A percentile compares a stretch with the other conserved stretches of the same genome.
Conservation (phyloP, 2,329 filamentous ascomycete species). For the Phaeosphaeriaceae sp. region DNA sequence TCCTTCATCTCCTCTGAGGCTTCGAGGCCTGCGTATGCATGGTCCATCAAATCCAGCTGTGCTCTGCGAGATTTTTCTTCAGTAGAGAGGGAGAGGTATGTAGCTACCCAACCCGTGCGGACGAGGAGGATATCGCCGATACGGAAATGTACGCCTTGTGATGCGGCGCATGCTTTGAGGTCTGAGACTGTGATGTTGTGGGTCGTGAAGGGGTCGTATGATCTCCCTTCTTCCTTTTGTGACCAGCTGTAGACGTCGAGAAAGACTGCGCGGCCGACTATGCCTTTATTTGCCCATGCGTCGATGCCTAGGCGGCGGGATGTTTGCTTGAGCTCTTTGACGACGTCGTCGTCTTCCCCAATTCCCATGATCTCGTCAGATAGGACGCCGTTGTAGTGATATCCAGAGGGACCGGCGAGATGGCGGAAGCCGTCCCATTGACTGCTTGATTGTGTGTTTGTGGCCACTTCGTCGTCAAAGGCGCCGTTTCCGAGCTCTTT, state of each 20-base stretch:
- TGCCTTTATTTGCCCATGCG: conserved; percentile 62
- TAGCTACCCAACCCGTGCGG: conserved; percentile 34
- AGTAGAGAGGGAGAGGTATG: conserved; percentile 18
- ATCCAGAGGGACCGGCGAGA: conserved; percentile 36
- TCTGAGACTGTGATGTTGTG: conserved; percentile 26
- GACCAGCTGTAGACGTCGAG: conserved; percentile 58
- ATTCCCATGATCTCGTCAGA: conserved; percentile 29
- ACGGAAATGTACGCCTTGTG: conserved; percentile 24
- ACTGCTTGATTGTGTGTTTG: conserved; percentile 45
- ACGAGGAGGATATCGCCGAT: conserved; percentile 43
- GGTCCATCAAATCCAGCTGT: conserved; percentile 16
- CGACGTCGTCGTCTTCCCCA: conserved; percentile 17
- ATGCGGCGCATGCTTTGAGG: conserved; percentile 25
- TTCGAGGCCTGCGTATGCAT: conserved; percentile 70
- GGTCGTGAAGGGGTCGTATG: conserved; percentile 31
- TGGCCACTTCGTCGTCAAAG: conserved; percentile 38
- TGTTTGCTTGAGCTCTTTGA: conserved; percentile 18
- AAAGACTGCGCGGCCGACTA: conserved; percentile 64
- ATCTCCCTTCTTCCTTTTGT: too few relatives aligned
- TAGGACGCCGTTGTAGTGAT: conserved; percentile 43
- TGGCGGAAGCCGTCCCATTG: conserved; percentile 50
- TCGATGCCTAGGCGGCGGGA: conserved; percentile 35
- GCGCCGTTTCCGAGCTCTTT: conserved; percentile 22
- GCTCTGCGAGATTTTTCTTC: conserved; percentile 13
- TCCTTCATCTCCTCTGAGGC: conserved; percentile 83